Evolutionary conservation across 257 asterid genomes (phyloP), one percentile per base, ranked within the genome.

Genomic region (Solanum sejunctum): DNA sequence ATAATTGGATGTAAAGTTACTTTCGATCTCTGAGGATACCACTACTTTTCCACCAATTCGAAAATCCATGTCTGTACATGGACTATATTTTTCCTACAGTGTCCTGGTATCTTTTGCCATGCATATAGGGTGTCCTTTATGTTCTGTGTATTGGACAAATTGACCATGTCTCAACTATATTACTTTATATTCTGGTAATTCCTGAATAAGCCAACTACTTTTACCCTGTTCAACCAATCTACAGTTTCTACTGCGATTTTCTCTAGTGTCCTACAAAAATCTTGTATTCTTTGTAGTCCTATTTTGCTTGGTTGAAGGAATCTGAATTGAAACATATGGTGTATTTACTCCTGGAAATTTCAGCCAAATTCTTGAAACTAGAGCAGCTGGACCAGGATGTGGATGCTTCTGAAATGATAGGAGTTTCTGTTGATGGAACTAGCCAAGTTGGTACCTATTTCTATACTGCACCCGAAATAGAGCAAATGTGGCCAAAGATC

Each of bases 401-500:
- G 77, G 98, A 96, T 90, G 91, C 90, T 57, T 86, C 88, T 17
- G 99, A 95, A 86, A 89, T 91, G 58, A 84, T 91, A 80, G 98
- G 98, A 89, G 86, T 88, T 63, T 96, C 99, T 66, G 70, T 91
- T 80, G 98, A 96, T 86, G 97, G 99, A 85, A 95, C 99, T 82
- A 98, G 98, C 81, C 98, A 93, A 91, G 91, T 96, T 83, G 98
- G 99, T 82, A 95, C 99, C 56, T 96, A 95, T 86, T 96, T 96
- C 89, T 95, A 96, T 92, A 95, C 99, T 84, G 98, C 99, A 84
- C 98, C 98, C 39, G 99, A 95, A 88, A 93, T 95, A 90, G 98
- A 95, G 90, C 97, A 95, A 88, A 95, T 95, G 84, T 95, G 98
- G 99, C 98, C 99, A 87, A 96, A 93, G 94, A 96, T 96, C 45